Evolutionary conservation across 306 rosid species (phyloP).

Genomic region (Fragaria nilgerrensis): DNA sequence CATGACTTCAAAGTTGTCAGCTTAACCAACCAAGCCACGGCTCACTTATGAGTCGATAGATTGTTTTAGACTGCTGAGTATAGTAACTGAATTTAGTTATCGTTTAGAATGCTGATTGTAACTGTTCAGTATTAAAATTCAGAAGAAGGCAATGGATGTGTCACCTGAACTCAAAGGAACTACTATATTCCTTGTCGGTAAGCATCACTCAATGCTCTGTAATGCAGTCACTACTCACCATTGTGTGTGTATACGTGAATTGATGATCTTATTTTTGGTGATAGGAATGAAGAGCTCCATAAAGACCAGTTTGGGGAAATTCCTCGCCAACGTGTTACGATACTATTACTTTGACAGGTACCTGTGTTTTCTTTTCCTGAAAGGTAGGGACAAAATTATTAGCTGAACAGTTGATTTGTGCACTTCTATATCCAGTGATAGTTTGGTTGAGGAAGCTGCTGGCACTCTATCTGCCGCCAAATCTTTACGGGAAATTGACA

Average conservation of each 20-base stretch:
- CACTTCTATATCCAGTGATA: slow-evolving; percentile 50
- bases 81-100: neutral
- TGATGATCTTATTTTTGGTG: slow-evolving; percentile 8
- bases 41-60: neutral
- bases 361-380: slow-evolving; percentile 1
- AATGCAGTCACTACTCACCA: neutral
- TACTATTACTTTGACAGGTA: slow-evolving; percentile 97
- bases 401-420: slow-evolving; percentile 26
- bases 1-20: too few species aligned
- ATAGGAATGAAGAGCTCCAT: slow-evolving; percentile 72
- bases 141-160: slow-evolving; percentile 75
- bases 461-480: slow-evolving; percentile 63
- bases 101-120: slow-evolving; percentile 49
- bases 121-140: slow-evolving; percentile 51
- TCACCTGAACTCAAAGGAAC: slow-evolving; percentile 77
- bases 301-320: slow-evolving; percentile 65
- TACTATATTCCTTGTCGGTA: slow-evolving; percentile 86
- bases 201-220: slow-evolving; percentile 28
- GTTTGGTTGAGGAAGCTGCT: slow-evolving; percentile 79
- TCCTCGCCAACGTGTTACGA: slow-evolving; percentile 68
- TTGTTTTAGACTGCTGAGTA: neutral
- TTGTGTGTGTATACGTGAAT: neutral
- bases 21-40: too few species aligned
- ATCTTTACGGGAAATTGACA: slow-evolving; percentile 53
- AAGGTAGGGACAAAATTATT: slow-evolving; percentile 11